Evolutionary conservation across 805 yeast genomes (phyloP).

Genomic region (Metschnikowia corniflorae): DNA sequence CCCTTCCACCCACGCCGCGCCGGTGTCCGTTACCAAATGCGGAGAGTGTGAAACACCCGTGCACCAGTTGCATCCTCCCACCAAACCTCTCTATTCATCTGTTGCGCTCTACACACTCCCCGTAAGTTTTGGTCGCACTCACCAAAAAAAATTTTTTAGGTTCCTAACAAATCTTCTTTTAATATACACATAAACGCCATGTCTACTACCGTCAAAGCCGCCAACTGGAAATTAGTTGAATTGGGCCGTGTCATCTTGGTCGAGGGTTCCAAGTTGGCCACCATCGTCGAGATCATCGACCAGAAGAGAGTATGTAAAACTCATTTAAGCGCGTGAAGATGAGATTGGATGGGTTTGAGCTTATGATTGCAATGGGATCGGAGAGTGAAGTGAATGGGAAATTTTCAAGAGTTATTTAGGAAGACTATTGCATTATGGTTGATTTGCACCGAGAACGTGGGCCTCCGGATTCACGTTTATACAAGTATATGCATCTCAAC

Average conservation of each 20-base stretch:
- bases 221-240: constrained; percentile 99
- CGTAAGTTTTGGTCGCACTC: constrained; percentile 12
- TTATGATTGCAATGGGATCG: no score
- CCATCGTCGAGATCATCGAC: constrained; percentile 98
- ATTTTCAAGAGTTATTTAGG: no score
- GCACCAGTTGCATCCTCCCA: no score
- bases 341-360: no score
- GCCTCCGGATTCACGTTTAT: no score
- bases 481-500: no score
- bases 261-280: constrained; percentile 83
- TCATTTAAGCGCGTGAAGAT: not conserved
- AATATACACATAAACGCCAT: constrained; percentile 17
- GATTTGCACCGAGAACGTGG: no score
- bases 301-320: constrained; percentile 86
- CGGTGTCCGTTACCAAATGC: not conserved
- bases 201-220: constrained; percentile 76
- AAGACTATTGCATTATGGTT: no score
- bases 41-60: constrained; percentile 4
- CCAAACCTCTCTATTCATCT: not conserved
- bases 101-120: constrained; percentile 12
- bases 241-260: constrained; percentile 97
- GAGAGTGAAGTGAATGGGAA: no score
- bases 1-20: not conserved
- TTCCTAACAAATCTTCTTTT: constrained; percentile 10
- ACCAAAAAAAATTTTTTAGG: constrained; percentile 18